Conservation (phyloP, 805 yeast species). For the Candida lessepsii region DNA sequence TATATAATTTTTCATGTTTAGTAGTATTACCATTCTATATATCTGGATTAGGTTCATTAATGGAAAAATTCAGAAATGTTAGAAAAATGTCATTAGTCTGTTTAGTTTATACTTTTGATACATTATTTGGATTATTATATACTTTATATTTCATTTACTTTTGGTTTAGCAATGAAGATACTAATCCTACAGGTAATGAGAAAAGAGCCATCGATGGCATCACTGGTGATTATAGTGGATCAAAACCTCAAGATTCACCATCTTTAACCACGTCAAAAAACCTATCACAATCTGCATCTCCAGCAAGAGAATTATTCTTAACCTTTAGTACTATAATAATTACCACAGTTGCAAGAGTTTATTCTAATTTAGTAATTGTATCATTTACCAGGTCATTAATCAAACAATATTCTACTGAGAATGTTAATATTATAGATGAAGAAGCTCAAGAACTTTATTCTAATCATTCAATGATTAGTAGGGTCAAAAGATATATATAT, state of each 20-base stretch:
- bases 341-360: slow-evolving; percentile 50
- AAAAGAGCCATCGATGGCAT: slow-evolving; percentile 8
- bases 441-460: slow-evolving; percentile 28
- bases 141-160: slow-evolving; percentile 69
- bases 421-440: slow-evolving; percentile 20
- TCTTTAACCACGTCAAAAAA: slow-evolving; percentile 12
- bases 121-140: slow-evolving; percentile 62
- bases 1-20: slow-evolving; percentile 67
- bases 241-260: slow-evolving; percentile 5
- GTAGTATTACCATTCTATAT: slow-evolving; percentile 62
- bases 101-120: slow-evolving; percentile 63
- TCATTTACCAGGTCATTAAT: slow-evolving; percentile 61
- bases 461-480: slow-evolving; percentile 20
- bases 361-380: slow-evolving; percentile 57
- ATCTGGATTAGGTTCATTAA: slow-evolving; percentile 48
- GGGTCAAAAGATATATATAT: slow-evolving; percentile 21
- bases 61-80: slow-evolving; percentile 49
- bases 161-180: slow-evolving; percentile 65
- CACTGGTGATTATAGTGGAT: background rate
- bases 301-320: slow-evolving; percentile 51
- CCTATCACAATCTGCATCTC: slow-evolving; percentile 63
- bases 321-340: slow-evolving; percentile 51
- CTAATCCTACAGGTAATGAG: slow-evolving; percentile 9
- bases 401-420: slow-evolving; percentile 28
- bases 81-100: slow-evolving; percentile 63